Evolutionary conservation across 768 basidiomycete genomes (phyloP).

Genomic region (Paxillus involutus): DNA sequence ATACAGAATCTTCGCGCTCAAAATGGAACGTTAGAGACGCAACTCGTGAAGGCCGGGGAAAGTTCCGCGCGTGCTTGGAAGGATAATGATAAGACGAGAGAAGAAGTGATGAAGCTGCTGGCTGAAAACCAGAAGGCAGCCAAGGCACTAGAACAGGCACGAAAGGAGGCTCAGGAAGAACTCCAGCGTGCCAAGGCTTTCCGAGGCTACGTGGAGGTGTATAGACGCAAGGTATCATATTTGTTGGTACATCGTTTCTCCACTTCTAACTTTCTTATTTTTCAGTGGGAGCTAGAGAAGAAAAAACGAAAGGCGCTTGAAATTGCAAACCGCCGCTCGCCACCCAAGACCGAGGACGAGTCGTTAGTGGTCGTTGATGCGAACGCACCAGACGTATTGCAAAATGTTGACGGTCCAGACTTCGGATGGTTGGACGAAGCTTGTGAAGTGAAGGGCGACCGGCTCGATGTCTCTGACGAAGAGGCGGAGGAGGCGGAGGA

Average conservation of each 20-base stretch:
- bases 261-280: neutral
- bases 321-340: conserved; percentile 3
- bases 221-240: conserved; percentile 23
- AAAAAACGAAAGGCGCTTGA: conserved; percentile 28
- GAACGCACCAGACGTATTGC: conserved; percentile 23
- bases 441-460: conserved; percentile 28
- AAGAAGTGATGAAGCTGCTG: conserved; percentile 21
- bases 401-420: conserved; percentile 6
- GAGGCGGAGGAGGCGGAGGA: conserved; percentile 10
- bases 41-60: conserved; percentile 7
- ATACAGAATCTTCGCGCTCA: conserved; percentile 15
- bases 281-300: conserved; percentile 22
- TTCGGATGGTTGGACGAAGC: conserved; percentile 29
- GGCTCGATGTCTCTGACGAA: conserved; percentile 12
- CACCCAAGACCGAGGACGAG: conserved; percentile 22
- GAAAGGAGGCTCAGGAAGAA: conserved; percentile 12
- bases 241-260: neutral
- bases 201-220: conserved; percentile 16
- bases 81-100: conserved; percentile 14
- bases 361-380: conserved; percentile 30
- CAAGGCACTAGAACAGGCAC: conserved; percentile 14
- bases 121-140: conserved; percentile 23
- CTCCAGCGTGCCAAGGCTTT: conserved; percentile 24
- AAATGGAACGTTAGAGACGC: conserved; percentile 12
- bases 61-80: conserved; percentile 4